Percentiles rank a stretch among this genome's conserved stretches.
These are phyloP conservation scores for Phytophthora agathidicida DNA, from an alignment of 352 stramenopile genomes.

Conservation along the genomic window DNA sequence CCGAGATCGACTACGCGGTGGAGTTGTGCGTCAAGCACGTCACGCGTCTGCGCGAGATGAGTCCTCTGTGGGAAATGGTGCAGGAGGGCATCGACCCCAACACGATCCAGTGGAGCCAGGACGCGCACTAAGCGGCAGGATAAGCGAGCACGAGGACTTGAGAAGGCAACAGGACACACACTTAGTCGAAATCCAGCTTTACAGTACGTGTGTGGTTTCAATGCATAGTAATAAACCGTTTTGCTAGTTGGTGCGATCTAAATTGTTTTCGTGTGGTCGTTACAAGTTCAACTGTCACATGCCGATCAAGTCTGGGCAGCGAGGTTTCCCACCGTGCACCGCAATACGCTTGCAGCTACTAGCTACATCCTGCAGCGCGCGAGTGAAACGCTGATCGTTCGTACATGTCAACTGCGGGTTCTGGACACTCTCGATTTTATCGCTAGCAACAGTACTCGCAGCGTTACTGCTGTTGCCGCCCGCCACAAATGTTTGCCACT, in stretches of 20 bases:
- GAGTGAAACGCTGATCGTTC: slow-evolving; percentile 2
- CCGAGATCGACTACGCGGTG: slow-evolving; percentile 97
- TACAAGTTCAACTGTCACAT: too few relatives aligned
- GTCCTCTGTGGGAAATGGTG: slow-evolving; percentile 99
- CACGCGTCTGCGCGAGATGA: slow-evolving; percentile 97
- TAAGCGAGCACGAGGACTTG: not conserved
- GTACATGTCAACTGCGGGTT: not conserved
- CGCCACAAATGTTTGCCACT: not conserved
- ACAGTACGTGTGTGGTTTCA: too few relatives aligned
- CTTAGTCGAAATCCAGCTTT: too few relatives aligned
- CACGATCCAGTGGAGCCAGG: slow-evolving; percentile 99
- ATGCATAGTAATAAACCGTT: slow-evolving; percentile 22
- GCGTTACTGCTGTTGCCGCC: slow-evolving; percentile 5
- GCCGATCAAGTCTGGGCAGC: too few relatives aligned
- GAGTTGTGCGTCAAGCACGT: slow-evolving; percentile 96
- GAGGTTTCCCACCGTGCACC: not conserved
- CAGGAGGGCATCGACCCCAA: slow-evolving; percentile 99
- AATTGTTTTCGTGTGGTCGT: slow-evolving; percentile 1
- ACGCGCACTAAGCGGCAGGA: slow-evolving; percentile 73
- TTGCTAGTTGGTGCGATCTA: slow-evolving; percentile 24
- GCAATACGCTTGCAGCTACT: not conserved
- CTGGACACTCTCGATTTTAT: slow-evolving; percentile 11
- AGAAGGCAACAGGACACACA: slow-evolving; percentile 9
- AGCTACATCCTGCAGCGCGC: not conserved
- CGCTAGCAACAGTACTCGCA: not conserved